These are phyloP conservation scores for Solanum hybrid DNA, from an alignment of 305 asterid genomes.

Conservation along the genomic window DNA sequence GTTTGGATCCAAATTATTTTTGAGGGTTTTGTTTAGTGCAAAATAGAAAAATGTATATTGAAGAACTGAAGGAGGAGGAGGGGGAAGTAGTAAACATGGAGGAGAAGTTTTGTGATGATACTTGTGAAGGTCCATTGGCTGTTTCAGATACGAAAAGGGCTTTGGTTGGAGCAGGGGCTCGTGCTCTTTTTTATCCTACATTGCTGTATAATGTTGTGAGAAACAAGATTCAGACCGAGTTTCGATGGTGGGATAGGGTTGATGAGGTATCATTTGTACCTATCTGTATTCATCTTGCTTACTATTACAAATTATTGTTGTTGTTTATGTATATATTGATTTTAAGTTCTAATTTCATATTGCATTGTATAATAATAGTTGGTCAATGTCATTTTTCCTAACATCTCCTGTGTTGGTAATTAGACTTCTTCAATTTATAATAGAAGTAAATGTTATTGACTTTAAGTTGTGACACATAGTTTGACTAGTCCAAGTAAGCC, in stretches of 20 bases:
- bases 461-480: not conserved
- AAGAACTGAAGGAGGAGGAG: slow-evolving; percentile 46
- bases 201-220: slow-evolving; percentile 81
- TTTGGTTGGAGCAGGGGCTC: slow-evolving; percentile 90
- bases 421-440: not conserved
- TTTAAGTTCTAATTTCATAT: not conserved
- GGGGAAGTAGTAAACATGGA: slow-evolving; percentile 38
- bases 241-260: slow-evolving; percentile 95
- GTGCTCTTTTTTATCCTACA: slow-evolving; percentile 92
- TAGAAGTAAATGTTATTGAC: not conserved
- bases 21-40: not conserved
- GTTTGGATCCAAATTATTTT: not conserved
- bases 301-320: not conserved
- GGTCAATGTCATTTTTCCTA: not conserved
- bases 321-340: not conserved
- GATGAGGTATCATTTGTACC: slow-evolving; percentile 51
- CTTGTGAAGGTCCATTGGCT: slow-evolving; percentile 29
- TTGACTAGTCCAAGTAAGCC: not conserved
- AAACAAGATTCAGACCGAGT: slow-evolving; percentile 81
- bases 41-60: slow-evolving; percentile 42
- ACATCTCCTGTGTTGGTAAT: not conserved
- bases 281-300: not conserved
- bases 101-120: slow-evolving; percentile 30
- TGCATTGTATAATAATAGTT: not conserved
- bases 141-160: slow-evolving; percentile 63